Percentiles rank a stretch among this genome's conserved stretches.
Conservation (phyloP, 495 filamentous ascomycete species). For the Penicillium dipodomyicola region DNA sequence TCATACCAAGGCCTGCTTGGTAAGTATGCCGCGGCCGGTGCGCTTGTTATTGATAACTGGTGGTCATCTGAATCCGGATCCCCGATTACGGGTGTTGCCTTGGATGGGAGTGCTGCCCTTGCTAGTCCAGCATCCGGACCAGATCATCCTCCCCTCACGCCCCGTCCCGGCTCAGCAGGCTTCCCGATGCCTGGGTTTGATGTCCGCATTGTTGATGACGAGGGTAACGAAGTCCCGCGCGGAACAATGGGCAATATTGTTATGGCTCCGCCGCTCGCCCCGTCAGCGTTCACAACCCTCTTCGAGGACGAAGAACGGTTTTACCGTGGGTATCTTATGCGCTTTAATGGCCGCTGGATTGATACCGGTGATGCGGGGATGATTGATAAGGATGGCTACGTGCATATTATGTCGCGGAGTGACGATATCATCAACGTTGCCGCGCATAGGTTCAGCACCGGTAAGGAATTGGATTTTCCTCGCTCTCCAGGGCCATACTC, state of each 20-base stretch:
- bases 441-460: slow-evolving; percentile 87
- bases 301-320: slow-evolving; percentile 84
- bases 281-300: slow-evolving; percentile 79
- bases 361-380: slow-evolving; percentile 91
- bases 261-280: slow-evolving; percentile 73
- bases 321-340: slow-evolving; percentile 74
- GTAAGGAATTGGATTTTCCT: slow-evolving; percentile 37
- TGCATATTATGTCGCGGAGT: slow-evolving; percentile 79
- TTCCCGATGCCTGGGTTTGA: slow-evolving; percentile 91
- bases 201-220: slow-evolving; percentile 76
- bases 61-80: slow-evolving; percentile 93
- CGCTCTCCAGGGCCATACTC: not conserved
- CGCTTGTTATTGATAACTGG: slow-evolving; percentile 88
- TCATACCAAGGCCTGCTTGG: slow-evolving; percentile 71
- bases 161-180: slow-evolving; percentile 83
- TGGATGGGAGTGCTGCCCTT: slow-evolving; percentile 41
- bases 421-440: slow-evolving; percentile 97
- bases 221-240: slow-evolving; percentile 61
- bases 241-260: slow-evolving; percentile 92
- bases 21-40: slow-evolving; percentile 58
- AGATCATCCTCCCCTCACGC: slow-evolving; percentile 38
- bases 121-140: slow-evolving; percentile 9
- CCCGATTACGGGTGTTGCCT: slow-evolving; percentile 78
- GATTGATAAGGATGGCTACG: slow-evolving; percentile 77
- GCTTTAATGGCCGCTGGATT: slow-evolving; percentile 76